Conservation (phyloP, 129 eudicot species). For the Escallonia herrerae region DNA sequence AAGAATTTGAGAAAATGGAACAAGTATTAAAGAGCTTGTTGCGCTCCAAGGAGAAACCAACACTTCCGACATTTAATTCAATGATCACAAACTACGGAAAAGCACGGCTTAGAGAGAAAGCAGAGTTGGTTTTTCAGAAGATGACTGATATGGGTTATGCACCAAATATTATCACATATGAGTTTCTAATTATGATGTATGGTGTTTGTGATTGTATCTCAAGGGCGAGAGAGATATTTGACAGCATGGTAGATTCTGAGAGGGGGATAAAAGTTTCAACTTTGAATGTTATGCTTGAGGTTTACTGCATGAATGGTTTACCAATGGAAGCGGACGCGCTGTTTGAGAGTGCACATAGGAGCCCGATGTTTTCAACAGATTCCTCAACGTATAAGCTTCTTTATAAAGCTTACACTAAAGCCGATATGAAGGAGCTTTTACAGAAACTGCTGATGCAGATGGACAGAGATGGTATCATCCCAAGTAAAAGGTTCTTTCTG, state of each 20-base stretch:
- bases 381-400: conserved; percentile 85
- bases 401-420: conserved; percentile 80
- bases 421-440: conserved; percentile 56
- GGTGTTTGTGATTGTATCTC: conserved; percentile 74
- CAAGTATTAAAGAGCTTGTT: conserved; percentile 80
- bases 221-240: conserved; percentile 68
- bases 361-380: conserved; percentile 33
- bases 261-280: conserved; percentile 57
- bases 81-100: conserved; percentile 87
- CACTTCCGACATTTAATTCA: conserved; percentile 72
- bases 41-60: conserved; percentile 70
- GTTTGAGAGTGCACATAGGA: conserved; percentile 45
- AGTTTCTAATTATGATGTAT: conserved; percentile 74
- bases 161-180: conserved; percentile 73
- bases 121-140: conserved; percentile 51
- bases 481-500: conserved; percentile 70
- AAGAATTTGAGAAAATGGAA: conserved; percentile 94
- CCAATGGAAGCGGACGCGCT: conserved; percentile 65
- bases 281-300: conserved; percentile 86
- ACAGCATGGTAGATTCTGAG: conserved; percentile 42
- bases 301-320: conserved; percentile 63
- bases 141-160: conserved; percentile 58
- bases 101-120: conserved; percentile 84
- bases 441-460: conserved; percentile 52
- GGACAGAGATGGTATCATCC: conserved; percentile 85